phyloP scores from a whole-genome alignment of 345 rosid species.

The Adansonia digitata region DNA sequence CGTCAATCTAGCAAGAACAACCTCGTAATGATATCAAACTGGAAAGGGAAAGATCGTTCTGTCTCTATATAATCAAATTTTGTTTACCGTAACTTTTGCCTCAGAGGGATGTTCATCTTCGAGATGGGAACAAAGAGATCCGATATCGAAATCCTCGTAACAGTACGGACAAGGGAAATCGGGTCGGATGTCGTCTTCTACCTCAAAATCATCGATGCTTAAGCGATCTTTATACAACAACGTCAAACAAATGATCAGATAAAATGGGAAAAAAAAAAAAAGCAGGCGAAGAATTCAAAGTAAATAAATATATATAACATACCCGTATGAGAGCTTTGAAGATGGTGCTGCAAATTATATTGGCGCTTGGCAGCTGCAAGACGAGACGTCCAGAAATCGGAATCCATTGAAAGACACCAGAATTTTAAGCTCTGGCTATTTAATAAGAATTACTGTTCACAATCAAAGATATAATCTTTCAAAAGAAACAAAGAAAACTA shows the following conservation, averaged over 20 bases:
- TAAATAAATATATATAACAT: constrained; percentile 1
- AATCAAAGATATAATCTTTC: neutral
- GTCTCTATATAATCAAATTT: neutral
- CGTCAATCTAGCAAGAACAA: neutral
- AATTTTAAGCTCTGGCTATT: neutral
- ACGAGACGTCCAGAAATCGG: constrained; percentile 60
- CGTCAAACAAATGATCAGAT: too few relatives aligned
- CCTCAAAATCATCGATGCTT: constrained; percentile 54
- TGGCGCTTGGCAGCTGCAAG: constrained; percentile 57
- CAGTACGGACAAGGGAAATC: constrained; percentile 58
- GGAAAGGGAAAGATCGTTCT: neutral
- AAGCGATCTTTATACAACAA: constrained; percentile 45
- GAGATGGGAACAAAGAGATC: constrained; percentile 54
- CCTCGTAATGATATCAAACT: neutral
- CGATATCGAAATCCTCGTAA: constrained; percentile 54
- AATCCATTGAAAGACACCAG: constrained; percentile 30
- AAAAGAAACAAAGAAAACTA: constrained; percentile 11
- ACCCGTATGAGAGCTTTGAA: constrained; percentile 44
- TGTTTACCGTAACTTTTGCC: constrained; percentile 41
- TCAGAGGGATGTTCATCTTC: constrained; percentile 62
- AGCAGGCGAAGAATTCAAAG: neutral
- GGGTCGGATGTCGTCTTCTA: constrained; percentile 49
- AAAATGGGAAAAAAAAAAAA: neutral
- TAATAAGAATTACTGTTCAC: neutral
- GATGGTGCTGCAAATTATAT: constrained; percentile 41